A percentile compares a stretch with the other conserved stretches of the same genome.
phyloP scores from a whole-genome alignment of 1,284 basidiomycete species.

The Gomphus bonarii region DNA sequence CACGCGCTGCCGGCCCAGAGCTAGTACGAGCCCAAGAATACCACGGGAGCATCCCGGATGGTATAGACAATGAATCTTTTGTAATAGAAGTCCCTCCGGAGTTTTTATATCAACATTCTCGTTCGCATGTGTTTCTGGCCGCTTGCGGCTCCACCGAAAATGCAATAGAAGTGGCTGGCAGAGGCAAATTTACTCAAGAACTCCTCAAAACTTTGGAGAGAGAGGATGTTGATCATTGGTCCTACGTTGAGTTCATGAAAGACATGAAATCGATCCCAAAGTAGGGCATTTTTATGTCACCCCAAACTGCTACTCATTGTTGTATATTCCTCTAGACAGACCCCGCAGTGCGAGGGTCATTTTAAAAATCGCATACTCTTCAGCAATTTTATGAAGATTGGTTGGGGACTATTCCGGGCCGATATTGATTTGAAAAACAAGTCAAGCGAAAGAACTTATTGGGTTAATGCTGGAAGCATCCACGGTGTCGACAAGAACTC shows the following conservation, averaged over 20 bases:
- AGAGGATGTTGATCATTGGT: slow-evolving; percentile 39
- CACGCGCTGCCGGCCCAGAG: slow-evolving; percentile 15
- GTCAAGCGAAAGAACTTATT: no score
- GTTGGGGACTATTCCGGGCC: no score
- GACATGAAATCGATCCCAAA: not conserved
- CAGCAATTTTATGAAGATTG: slow-evolving; percentile 15
- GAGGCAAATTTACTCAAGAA: slow-evolving; percentile 46
- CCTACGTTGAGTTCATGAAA: slow-evolving; percentile 37
- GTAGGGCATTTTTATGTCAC: not conserved
- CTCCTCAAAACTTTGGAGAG: slow-evolving; percentile 37
- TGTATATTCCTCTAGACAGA: slow-evolving; percentile 23
- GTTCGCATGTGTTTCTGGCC: slow-evolving; percentile 42
- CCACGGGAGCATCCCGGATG: slow-evolving; percentile 27
- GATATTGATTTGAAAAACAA: no score
- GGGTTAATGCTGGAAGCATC: no score
- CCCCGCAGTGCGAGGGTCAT: slow-evolving; percentile 39
- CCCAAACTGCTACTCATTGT: not conserved
- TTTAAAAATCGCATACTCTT: slow-evolving; percentile 41
- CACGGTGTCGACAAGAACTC: no score
- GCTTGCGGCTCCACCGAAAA: slow-evolving; percentile 42
- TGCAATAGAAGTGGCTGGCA: slow-evolving; percentile 49
- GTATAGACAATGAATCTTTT: not conserved
- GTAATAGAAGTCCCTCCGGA: no score
- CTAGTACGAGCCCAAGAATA: slow-evolving; percentile 41
- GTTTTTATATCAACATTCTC: no score